These are phyloP conservation scores for Nepenthes mirabilis DNA, from an alignment of 148 eudicot species.

Conservation along the genomic window DNA sequence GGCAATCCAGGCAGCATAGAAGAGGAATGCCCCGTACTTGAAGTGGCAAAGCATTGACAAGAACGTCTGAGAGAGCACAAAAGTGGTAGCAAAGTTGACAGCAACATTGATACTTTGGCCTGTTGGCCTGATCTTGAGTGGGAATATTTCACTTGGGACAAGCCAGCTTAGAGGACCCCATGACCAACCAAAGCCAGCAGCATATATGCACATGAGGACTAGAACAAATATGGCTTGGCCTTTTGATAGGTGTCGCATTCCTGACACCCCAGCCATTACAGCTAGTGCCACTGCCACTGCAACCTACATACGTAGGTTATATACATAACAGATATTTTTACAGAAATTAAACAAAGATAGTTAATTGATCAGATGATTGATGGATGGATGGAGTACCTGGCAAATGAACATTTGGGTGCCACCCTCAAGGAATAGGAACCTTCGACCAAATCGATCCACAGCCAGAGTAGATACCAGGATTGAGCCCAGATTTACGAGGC, in stretches of 20 bases:
- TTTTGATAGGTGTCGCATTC: slow-evolving; percentile 26
- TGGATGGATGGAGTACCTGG: slow-evolving; percentile 15
- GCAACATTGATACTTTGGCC: slow-evolving; percentile 48
- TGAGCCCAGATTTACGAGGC: slow-evolving; percentile 29
- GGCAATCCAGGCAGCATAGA: slow-evolving; percentile 44
- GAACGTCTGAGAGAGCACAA: slow-evolving; percentile 51
- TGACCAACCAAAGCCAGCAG: slow-evolving; percentile 61
- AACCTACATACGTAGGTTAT: slow-evolving; percentile 9
- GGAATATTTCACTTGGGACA: slow-evolving; percentile 53
- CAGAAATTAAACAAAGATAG: background rate
- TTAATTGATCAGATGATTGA: too few species aligned
- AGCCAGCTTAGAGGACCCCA: slow-evolving; percentile 59
- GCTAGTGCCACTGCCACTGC: slow-evolving; percentile 30
- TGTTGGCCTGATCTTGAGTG: slow-evolving; percentile 31
- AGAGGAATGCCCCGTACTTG: slow-evolving; percentile 43
- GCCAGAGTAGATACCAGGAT: slow-evolving; percentile 21
- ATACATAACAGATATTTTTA: background rate
- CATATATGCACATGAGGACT: slow-evolving; percentile 41
- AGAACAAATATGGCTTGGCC: slow-evolving; percentile 23
- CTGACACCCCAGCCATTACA: slow-evolving; percentile 27
- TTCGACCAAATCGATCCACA: slow-evolving; percentile 43
- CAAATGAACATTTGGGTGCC: slow-evolving; percentile 28
- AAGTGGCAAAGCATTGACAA: slow-evolving; percentile 44
- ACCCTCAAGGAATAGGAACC: slow-evolving; percentile 38
- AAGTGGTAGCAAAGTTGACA: slow-evolving; percentile 30